A percentile compares a stretch with the other conserved stretches of the same genome.
These are phyloP conservation scores for Cicer yamashitae DNA, from an alignment of 306 rosid species.

Conservation along the genomic window DNA sequence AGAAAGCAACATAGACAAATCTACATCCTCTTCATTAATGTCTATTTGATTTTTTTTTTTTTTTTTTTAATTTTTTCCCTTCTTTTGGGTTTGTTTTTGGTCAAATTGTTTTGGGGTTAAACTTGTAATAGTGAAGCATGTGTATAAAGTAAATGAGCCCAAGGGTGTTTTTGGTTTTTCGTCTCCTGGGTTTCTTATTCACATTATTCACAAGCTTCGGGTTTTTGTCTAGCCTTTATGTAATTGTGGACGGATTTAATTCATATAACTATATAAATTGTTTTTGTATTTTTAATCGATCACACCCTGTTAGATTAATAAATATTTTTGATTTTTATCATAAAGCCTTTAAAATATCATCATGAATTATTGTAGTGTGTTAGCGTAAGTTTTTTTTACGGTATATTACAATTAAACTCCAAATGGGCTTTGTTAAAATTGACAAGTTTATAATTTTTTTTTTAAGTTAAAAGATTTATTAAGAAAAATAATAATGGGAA, in stretches of 20 bases:
- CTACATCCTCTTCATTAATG: conserved; percentile 44
- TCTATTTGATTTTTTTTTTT: background rate
- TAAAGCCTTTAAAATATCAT: too few species aligned
- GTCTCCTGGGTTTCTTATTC: background rate
- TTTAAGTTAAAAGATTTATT: too few species aligned
- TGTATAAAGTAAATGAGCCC: conserved; percentile 39
- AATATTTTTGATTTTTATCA: too few species aligned
- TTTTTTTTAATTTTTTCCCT: background rate
- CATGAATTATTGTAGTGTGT: too few species aligned
- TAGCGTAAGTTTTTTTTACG: too few species aligned
- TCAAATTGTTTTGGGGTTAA: conserved; percentile 29
- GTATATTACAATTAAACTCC: too few species aligned
- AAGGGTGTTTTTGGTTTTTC: conserved; percentile 24
- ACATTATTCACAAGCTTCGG: background rate
- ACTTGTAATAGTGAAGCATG: conserved; percentile 16
- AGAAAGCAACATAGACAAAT: conserved; percentile 48
- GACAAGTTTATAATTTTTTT: too few species aligned
- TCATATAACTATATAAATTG: too few species aligned
- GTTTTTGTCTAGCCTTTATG: background rate
- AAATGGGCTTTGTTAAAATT: too few species aligned
- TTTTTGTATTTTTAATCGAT: too few species aligned
- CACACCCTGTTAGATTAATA: too few species aligned
- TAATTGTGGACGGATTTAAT: background rate
- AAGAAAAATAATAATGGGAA: too few species aligned
- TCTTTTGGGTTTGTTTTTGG: conserved; percentile 18